phyloP scores from a whole-genome alignment of 192 early-diverging fungal species.

The Globomyces pollinis-pini region DNA sequence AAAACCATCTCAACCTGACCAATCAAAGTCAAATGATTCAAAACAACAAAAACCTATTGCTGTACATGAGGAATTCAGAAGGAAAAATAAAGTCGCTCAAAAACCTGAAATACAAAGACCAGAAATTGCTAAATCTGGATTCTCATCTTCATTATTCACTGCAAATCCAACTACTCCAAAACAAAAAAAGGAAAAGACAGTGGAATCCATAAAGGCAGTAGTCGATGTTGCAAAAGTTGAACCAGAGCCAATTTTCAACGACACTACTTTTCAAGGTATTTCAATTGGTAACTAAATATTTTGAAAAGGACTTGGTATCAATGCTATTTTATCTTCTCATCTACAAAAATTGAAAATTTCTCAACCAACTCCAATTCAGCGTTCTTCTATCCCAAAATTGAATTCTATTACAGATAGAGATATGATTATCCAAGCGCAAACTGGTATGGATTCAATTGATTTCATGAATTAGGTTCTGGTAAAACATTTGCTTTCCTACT shows the following conservation, averaged over 20 bases:
- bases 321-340: conserved; percentile 59
- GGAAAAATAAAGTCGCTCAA: background rate
- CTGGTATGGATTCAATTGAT: conserved; percentile 56
- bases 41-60: conserved; percentile 20
- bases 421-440: conserved; percentile 88
- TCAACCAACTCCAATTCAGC: conserved; percentile 84
- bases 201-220: background rate
- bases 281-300: conserved; percentile 43
- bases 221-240: conserved; percentile 18
- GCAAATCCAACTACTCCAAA: conserved; percentile 54
- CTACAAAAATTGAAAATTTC: conserved; percentile 69
- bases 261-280: conserved; percentile 27
- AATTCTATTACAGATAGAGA: conserved; percentile 52
- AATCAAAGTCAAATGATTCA: background rate
- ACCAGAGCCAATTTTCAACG: background rate
- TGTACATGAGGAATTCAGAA: conserved; percentile 15
- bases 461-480: conserved; percentile 50
- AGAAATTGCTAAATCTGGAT: conserved; percentile 44
- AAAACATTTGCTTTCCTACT: conserved; percentile 93
- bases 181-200: background rate
- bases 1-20: conserved; percentile 8
- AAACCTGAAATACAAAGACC: background rate
- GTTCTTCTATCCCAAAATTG: conserved; percentile 64
- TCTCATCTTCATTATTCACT: conserved; percentile 77
- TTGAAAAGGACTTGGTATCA: conserved; percentile 61